Conservation (phyloP, 345 rosid species). For the Microcos paniculata region DNA sequence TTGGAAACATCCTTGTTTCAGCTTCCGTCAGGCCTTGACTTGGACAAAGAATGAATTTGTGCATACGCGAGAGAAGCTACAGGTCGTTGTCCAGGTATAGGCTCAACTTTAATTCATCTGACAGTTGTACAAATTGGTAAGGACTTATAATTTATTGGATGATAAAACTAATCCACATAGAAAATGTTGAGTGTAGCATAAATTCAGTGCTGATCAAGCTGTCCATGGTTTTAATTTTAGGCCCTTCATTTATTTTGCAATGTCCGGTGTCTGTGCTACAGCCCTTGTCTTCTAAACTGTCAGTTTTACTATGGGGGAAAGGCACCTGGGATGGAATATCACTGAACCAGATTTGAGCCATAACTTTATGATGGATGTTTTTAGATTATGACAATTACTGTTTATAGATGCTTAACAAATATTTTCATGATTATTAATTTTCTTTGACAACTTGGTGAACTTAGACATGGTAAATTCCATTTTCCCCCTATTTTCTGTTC, state of each 20-base stretch:
- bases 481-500: no score
- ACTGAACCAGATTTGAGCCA: no score
- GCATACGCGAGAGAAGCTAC: slow-evolving; percentile 33
- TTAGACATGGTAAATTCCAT: no score
- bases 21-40: slow-evolving; percentile 30
- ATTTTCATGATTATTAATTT: no score
- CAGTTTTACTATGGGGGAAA: no score
- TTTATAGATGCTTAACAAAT: no score
- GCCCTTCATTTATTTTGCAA: background rate
- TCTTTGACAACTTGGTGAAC: no score
- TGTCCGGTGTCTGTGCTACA: background rate
- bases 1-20: slow-evolving; percentile 9
- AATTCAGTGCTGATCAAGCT: background rate
- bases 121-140: background rate
- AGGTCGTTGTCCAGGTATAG: slow-evolving; percentile 36
- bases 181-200: background rate
- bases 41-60: slow-evolving; percentile 40
- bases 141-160: background rate
- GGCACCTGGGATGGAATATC: no score
- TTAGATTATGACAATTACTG: no score
- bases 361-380: no score
- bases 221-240: background rate
- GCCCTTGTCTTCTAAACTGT: background rate
- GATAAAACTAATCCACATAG: background rate
- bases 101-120: background rate